Conservation (phyloP, 2,329 filamentous ascomycete genomes). For the Dactylellina sp. region DNA sequence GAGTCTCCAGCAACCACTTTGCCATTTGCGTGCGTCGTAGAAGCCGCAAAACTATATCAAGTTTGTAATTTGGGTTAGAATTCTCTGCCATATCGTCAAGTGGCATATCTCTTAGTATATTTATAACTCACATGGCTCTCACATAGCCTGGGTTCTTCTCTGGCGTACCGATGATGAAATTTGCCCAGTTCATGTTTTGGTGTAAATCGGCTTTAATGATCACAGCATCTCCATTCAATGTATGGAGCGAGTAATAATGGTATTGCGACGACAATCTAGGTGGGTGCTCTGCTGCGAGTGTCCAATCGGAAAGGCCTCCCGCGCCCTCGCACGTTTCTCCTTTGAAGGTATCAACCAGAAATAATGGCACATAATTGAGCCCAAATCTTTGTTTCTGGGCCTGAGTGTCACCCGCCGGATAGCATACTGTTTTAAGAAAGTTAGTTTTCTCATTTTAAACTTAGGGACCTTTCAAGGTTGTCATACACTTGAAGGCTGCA, state of each 20-base stretch:
- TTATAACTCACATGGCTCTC: slow-evolving; percentile 14
- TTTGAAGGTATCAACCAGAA: background rate
- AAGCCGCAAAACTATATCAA: too few species aligned
- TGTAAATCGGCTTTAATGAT: background rate
- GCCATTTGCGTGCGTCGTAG: background rate
- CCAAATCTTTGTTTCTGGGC: background rate
- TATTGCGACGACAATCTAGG: background rate
- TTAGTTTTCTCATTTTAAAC: too few species aligned
- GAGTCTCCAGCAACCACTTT: background rate
- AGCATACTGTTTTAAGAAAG: slow-evolving; percentile 1
- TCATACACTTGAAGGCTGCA: background rate
- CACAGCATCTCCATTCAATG: slow-evolving; percentile 7
- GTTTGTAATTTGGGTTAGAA: too few species aligned
- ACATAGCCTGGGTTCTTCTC: background rate
- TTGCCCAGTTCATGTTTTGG: background rate
- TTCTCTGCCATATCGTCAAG: too few species aligned
- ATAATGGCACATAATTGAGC: background rate
- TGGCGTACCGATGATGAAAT: slow-evolving; percentile 3
- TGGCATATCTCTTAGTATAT: too few species aligned
- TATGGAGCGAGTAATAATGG: slow-evolving; percentile 20
- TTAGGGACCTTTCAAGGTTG: too few species aligned
- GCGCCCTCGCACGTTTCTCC: slow-evolving; percentile 1
- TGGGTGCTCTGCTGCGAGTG: background rate
- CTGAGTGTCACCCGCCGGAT: background rate
- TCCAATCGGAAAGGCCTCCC: slow-evolving; percentile 21